These are phyloP conservation scores for Carnegiea gigantea DNA, from an alignment of 179 eudicot species.

Conservation along the genomic window DNA sequence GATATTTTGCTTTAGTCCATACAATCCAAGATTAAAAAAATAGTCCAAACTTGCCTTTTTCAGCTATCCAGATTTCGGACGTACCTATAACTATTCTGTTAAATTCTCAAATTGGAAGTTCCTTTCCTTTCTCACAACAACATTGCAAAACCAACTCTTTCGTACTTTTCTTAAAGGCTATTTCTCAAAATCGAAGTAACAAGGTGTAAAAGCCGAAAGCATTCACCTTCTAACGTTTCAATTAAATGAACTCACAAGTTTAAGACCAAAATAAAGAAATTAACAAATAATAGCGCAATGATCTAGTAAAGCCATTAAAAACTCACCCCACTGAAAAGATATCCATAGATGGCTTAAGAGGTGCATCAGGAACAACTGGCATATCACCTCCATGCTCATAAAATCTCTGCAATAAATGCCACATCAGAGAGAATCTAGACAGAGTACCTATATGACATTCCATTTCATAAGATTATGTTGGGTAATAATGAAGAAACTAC, in stretches of 20 bases:
- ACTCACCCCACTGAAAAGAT: constrained; percentile 96
- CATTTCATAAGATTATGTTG: neutral
- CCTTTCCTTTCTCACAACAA: neutral
- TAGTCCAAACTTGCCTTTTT: no score
- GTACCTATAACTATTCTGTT: neutral
- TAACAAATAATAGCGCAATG: neutral
- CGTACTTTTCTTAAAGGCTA: neutral
- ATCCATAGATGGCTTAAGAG: constrained; percentile 89
- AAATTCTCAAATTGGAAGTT: neutral
- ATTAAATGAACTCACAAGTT: neutral
- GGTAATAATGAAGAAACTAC: neutral
- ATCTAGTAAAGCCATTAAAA: constrained; percentile 10
- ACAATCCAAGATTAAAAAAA: no score
- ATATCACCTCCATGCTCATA: constrained; percentile 94
- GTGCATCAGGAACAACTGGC: constrained; percentile 78
- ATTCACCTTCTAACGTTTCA: neutral
- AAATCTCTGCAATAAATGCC: constrained; percentile 65
- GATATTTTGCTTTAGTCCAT: no score
- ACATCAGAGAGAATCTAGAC: constrained; percentile 17
- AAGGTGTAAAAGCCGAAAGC: neutral
- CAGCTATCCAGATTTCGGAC: no score
- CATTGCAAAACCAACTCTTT: neutral
- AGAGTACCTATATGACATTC: neutral
- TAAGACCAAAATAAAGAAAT: constrained; percentile 2
- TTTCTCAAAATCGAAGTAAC: neutral